phyloP scores from a whole-genome alignment of 2,329 filamentous ascomycete species.

The Stachybotrys chlorohalonatus region DNA sequence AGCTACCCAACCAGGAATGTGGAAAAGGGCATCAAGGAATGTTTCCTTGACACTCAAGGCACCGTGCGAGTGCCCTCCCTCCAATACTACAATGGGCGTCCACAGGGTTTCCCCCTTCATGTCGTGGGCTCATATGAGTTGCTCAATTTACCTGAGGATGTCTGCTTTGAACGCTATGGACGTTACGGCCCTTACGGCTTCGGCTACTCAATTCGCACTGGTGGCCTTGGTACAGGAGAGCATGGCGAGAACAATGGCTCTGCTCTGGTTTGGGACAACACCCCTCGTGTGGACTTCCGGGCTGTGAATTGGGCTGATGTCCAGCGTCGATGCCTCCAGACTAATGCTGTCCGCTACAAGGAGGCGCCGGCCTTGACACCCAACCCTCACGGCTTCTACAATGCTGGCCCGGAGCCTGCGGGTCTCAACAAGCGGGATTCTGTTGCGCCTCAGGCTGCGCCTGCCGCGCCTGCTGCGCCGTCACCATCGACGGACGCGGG shows the following conservation, averaged over 20 bases:
- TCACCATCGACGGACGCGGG: slow-evolving; percentile 2
- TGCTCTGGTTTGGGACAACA: slow-evolving; percentile 67
- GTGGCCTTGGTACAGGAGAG: slow-evolving; percentile 77
- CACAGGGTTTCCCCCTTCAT: slow-evolving; percentile 75
- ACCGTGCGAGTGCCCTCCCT: slow-evolving; percentile 60
- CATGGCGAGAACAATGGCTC: slow-evolving; percentile 74
- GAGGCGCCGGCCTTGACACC: slow-evolving; percentile 28
- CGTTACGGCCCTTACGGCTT: slow-evolving; percentile 82
- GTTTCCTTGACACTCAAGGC: slow-evolving; percentile 64
- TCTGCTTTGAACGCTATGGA: slow-evolving; percentile 91
- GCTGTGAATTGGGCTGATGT: slow-evolving; percentile 70
- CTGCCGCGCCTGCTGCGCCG: background rate
- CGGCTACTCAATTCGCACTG: slow-evolving; percentile 70
- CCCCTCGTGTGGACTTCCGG: slow-evolving; percentile 66
- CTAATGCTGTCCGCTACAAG: slow-evolving; percentile 64
- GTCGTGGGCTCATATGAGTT: slow-evolving; percentile 81
- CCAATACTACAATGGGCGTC: slow-evolving; percentile 67
- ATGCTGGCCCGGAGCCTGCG: slow-evolving; percentile 15
- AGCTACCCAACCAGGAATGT: slow-evolving; percentile 28
- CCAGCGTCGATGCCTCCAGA: slow-evolving; percentile 62
- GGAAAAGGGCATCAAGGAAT: slow-evolving; percentile 52
- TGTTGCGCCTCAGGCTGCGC: background rate
- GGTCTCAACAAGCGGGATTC: background rate
- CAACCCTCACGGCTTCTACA: slow-evolving; percentile 41
- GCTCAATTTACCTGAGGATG: slow-evolving; percentile 67